These are phyloP conservation scores for Arachis monticola DNA, from an alignment of 331 rosid genomes.

Conservation along the genomic window DNA sequence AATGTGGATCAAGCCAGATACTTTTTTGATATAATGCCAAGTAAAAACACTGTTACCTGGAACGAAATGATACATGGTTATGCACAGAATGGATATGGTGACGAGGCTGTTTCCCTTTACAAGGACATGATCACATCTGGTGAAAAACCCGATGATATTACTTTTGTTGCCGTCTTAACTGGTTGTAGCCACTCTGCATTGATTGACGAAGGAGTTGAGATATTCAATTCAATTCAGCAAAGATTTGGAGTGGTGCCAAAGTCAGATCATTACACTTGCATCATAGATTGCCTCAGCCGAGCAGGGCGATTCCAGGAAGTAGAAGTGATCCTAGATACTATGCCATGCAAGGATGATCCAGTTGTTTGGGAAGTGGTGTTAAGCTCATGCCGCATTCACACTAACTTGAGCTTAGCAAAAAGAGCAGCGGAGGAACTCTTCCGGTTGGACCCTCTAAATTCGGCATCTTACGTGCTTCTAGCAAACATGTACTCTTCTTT, in stretches of 20 bases:
- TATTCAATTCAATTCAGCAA: slow-evolving; percentile 67
- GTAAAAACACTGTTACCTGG: slow-evolving; percentile 71
- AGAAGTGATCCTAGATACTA: slow-evolving; percentile 57
- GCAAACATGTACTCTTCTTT: slow-evolving; percentile 76
- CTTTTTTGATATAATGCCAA: slow-evolving; percentile 56
- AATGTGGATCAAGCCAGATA: slow-evolving; percentile 53
- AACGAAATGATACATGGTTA: slow-evolving; percentile 88
- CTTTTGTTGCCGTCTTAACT: slow-evolving; percentile 69
- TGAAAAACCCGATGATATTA: slow-evolving; percentile 67
- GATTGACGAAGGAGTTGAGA: slow-evolving; percentile 66
- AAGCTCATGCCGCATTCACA: slow-evolving; percentile 77
- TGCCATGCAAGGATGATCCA: slow-evolving; percentile 52
- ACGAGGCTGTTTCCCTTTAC: slow-evolving; percentile 69
- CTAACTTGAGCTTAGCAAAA: slow-evolving; percentile 63
- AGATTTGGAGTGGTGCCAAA: slow-evolving; percentile 56
- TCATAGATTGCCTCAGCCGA: slow-evolving; percentile 66
- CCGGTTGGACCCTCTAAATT: slow-evolving; percentile 60
- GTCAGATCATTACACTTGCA: slow-evolving; percentile 77
- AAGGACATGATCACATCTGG: slow-evolving; percentile 61
- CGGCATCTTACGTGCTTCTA: slow-evolving; percentile 41
- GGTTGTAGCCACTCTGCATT: slow-evolving; percentile 86
- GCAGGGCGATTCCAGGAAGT: slow-evolving; percentile 69
- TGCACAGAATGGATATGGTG: slow-evolving; percentile 78
- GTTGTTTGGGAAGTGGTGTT: slow-evolving; percentile 86
- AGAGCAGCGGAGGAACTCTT: slow-evolving; percentile 76